phyloP scores from a whole-genome alignment of 2,329 filamentous ascomycete species.

The Trichocomaceae sp. region DNA sequence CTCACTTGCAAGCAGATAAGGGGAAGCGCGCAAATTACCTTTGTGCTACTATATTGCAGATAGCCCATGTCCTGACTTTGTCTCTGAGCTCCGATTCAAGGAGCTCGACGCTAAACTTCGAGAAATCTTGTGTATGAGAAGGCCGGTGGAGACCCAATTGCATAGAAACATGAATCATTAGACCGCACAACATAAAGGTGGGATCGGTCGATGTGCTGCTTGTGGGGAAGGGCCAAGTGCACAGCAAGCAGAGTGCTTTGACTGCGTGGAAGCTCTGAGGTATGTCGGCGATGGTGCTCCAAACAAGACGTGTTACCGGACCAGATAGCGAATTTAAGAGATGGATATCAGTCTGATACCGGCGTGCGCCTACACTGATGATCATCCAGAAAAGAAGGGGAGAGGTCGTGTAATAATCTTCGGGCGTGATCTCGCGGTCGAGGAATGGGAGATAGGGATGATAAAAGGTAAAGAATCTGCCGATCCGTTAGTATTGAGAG shows the following conservation, averaged over 20 bases:
- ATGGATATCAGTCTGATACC: conserved; percentile 49
- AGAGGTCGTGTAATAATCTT: conserved; percentile 53
- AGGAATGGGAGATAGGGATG: conserved; percentile 61
- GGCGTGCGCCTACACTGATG: conserved; percentile 55
- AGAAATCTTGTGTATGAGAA: conserved; percentile 54
- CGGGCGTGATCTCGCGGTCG: conserved; percentile 47
- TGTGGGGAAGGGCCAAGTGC: conserved; percentile 59
- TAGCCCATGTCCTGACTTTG: conserved; percentile 59
- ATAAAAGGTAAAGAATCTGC: conserved; percentile 58
- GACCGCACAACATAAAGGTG: conserved; percentile 58
- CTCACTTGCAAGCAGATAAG: background rate
- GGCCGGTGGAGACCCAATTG: conserved; percentile 60
- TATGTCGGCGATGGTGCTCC: conserved; percentile 55
- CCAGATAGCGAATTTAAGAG: conserved; percentile 48
- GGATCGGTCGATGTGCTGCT: conserved; percentile 59
- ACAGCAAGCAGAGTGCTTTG: conserved; percentile 57
- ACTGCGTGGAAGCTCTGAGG: conserved; percentile 60
- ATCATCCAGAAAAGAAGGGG: conserved; percentile 65
- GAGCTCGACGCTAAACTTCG: conserved; percentile 47
- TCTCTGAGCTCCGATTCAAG: conserved; percentile 58
- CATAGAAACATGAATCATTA: conserved; percentile 64
- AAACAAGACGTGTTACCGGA: conserved; percentile 53
- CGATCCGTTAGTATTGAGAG: conserved; percentile 20
- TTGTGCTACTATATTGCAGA: conserved; percentile 62
- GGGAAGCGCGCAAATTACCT: conserved; percentile 38